These are phyloP conservation scores for Trichoderma sp. DNA, from an alignment of 2,329 filamentous ascomycete species.

Conservation along the genomic window DNA sequence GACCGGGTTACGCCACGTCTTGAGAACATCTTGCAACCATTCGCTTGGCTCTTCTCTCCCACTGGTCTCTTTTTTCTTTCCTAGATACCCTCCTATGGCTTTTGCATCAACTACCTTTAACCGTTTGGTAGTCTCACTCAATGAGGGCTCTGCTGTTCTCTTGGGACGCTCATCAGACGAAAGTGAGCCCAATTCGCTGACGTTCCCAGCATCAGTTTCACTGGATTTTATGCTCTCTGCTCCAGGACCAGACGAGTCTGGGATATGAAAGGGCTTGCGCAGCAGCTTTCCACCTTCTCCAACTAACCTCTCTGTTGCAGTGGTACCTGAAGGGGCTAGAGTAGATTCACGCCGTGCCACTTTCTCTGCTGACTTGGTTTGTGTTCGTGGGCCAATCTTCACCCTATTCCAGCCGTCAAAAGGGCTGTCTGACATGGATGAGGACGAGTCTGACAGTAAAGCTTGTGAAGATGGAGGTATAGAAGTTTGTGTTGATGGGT, in stretches of 20 bases:
- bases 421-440: constrained; percentile 30
- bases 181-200: background rate
- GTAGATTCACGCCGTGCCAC: background rate
- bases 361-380: background rate
- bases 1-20: constrained; percentile 74
- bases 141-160: background rate
- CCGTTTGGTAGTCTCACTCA: background rate
- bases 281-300: constrained; percentile 48
- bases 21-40: constrained; percentile 66
- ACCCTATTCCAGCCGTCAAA: constrained; percentile 48
- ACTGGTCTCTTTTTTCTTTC: background rate
- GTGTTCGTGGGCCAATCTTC: constrained; percentile 35
- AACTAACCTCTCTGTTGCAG: constrained; percentile 39
- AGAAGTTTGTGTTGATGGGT: constrained; percentile 25
- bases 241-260: constrained; percentile 30
- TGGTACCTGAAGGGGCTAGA: background rate
- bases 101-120: background rate
- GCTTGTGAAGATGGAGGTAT: constrained; percentile 27
- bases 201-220: background rate
- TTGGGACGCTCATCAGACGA: background rate
- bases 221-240: background rate
- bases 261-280: constrained; percentile 51
- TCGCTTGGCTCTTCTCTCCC: constrained; percentile 36
- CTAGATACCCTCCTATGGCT: background rate
- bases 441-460: constrained; percentile 2